phyloP scores from a whole-genome alignment of 371 early-diverging fungal genomes.

The Mortierella sp. region DNA sequence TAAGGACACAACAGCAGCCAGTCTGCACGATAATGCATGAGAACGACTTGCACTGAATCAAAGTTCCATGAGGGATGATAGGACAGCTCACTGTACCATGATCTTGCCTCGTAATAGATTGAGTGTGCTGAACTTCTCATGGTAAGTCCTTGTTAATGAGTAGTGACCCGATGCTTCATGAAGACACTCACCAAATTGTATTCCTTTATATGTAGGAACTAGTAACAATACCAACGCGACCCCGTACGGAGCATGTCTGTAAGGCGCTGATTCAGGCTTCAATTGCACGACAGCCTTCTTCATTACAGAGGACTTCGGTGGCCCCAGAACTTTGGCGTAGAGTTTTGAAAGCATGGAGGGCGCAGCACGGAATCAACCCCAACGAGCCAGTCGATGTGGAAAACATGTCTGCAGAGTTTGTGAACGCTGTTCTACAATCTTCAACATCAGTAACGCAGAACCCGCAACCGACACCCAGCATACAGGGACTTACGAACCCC shows the following conservation, averaged over 20 bases:
- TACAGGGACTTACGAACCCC: background rate
- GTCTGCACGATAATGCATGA: background rate
- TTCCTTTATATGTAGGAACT: constrained; percentile 19
- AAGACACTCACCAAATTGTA: too few relatives aligned
- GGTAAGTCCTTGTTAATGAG: constrained; percentile 3
- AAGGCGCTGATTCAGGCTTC: constrained; percentile 28
- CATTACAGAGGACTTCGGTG: constrained; percentile 25
- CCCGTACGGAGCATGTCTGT: constrained; percentile 34
- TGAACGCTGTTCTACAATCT: constrained; percentile 16
- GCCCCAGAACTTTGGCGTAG: constrained; percentile 32
- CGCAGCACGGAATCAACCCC: constrained; percentile 3
- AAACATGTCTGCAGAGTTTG: constrained; percentile 33
- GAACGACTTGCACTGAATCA: background rate
- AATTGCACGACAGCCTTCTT: constrained; percentile 21
- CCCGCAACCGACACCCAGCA: background rate
- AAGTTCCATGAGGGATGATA: background rate
- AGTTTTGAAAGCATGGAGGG: constrained; percentile 29
- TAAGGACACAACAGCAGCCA: constrained; percentile 1
- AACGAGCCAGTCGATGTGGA: constrained; percentile 19
- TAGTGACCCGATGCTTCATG: too few relatives aligned
- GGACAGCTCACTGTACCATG: background rate
- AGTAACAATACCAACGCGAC: constrained; percentile 17
- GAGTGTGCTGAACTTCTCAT: constrained; percentile 36
- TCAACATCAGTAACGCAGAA: constrained; percentile 1
- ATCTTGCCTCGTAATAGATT: constrained; percentile 18